Percentiles rank a stretch among this genome's conserved stretches.
Evolutionary conservation across 225 moss, liverwort and hornwort species (phyloP).

Genomic region (Lunularia cruciata): DNA sequence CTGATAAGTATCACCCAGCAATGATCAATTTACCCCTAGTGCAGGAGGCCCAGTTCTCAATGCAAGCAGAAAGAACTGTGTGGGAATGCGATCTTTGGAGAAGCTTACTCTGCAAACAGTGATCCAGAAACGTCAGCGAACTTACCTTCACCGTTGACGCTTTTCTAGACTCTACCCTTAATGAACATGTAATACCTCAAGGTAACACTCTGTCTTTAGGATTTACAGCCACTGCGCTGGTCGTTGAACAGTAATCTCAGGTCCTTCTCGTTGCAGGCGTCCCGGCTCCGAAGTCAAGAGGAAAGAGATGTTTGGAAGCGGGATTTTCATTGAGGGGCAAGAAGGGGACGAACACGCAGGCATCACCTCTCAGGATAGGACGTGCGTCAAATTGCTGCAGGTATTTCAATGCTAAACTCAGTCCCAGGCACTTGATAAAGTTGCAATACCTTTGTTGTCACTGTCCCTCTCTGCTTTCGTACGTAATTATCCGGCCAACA

Average conservation of each 20-base stretch:
- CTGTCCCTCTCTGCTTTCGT: too few species aligned
- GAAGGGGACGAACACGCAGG: conserved; percentile 50
- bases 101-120: conserved; percentile 2
- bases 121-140: conserved; percentile 34
- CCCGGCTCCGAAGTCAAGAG: conserved; percentile 67
- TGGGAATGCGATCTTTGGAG: conserved; percentile 49
- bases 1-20: too few species aligned
- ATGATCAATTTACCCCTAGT: conserved; percentile 25
- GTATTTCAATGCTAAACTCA: conserved; percentile 4
- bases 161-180: too few species aligned
- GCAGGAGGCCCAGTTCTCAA: conserved; percentile 50
- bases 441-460: too few species aligned
- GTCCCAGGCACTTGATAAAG: background rate
- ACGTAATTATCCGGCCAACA: too few species aligned
- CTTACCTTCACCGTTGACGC: conserved; percentile 8
- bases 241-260: too few species aligned
- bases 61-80: conserved; percentile 51
- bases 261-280: conserved; percentile 35
- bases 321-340: conserved; percentile 81
- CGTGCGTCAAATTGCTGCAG: conserved; percentile 61
- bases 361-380: conserved; percentile 49
- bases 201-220: too few species aligned
- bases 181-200: too few species aligned
- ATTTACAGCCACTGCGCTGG: background rate
- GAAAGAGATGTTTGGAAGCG: conserved; percentile 89